Evolutionary conservation across 2,329 filamentous ascomycete species (phyloP), one percentile per base, ranked within the genome.

Genomic region (Pseudogymnoascus sp.): DNA sequence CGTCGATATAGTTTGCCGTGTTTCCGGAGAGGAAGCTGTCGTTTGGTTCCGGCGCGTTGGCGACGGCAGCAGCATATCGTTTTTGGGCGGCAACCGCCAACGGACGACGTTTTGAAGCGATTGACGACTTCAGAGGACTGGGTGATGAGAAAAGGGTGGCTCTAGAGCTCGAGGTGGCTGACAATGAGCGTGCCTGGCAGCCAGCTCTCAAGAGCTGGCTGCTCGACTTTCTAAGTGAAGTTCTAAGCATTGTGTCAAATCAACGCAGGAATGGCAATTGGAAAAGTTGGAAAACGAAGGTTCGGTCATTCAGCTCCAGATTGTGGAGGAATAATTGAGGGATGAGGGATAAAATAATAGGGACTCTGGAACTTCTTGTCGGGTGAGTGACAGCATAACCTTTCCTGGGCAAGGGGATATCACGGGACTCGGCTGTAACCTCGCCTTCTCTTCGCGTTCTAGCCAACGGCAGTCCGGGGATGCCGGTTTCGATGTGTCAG

Each of bases 1-100:
- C 95, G 77, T 99, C 95, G 75, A 99, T 91, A 80, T 99, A 99
- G 81, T 96, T 97, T 78, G 95, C 95, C 65, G 93, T 95, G 82
- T 91, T 97, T 69, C 95, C 95, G 67, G 92, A 91, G 66, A 99
- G 85, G 83, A 99, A 99, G 79, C 88, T 96, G 79, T 99, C 95
- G 77, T 90, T 96, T 68, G 93, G 86, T 75, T 96, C 91, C 67
- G 85, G 84, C 18, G 84, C 75, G 63, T 78, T 79, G 63, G 81
- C 77, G 64, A 79, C 79, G 63, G 83, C 79, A 67, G 83, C 83
- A 66, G 82, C 80, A 77, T 83, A 81, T 71, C 79, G 76, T 70
- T 78, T 81, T 72, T 82, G 81, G 64, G 77, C 73, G 65, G 77
- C 76, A 18, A 80, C 67, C 40, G 78, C 77, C 53, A 81, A 74